phyloP scores from a whole-genome alignment of 176 grass and related monocot species.

The Lolium rigidum region DNA sequence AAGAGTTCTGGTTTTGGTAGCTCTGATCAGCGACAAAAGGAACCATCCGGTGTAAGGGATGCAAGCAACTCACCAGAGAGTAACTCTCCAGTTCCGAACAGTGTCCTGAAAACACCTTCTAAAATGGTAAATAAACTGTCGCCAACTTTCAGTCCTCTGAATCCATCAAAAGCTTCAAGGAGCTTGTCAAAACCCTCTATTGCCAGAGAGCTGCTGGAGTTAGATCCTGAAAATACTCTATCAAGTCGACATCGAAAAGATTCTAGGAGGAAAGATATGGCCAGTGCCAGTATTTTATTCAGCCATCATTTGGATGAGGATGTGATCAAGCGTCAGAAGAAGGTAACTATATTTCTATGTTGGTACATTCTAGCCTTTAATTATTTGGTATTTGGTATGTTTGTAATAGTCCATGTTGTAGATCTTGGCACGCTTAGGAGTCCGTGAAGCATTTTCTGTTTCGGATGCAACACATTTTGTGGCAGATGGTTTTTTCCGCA shows the following conservation, averaged over 20 bases:
- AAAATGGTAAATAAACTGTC: constrained; percentile 60
- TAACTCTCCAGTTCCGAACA: constrained; percentile 31
- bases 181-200: constrained; percentile 52
- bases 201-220: constrained; percentile 61
- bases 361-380: not conserved
- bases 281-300: constrained; percentile 65
- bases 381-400: constrained; percentile 23
- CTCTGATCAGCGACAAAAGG: constrained; percentile 29
- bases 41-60: constrained; percentile 28
- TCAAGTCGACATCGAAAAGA: constrained; percentile 52
- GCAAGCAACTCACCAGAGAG: constrained; percentile 42
- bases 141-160: constrained; percentile 70
- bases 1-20: constrained; percentile 49
- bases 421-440: constrained; percentile 75
- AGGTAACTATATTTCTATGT: constrained; percentile 57
- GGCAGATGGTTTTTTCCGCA: constrained; percentile 76
- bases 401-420: constrained; percentile 41
- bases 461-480: constrained; percentile 89
- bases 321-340: constrained; percentile 83
- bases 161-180: constrained; percentile 58
- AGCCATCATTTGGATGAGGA: constrained; percentile 83
- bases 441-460: constrained; percentile 61
- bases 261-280: constrained; percentile 67
- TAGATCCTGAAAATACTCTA: constrained; percentile 48
- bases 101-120: constrained; percentile 44